phyloP scores from a whole-genome alignment of 202 grass and related monocot species.

The Setaria italica region DNA sequence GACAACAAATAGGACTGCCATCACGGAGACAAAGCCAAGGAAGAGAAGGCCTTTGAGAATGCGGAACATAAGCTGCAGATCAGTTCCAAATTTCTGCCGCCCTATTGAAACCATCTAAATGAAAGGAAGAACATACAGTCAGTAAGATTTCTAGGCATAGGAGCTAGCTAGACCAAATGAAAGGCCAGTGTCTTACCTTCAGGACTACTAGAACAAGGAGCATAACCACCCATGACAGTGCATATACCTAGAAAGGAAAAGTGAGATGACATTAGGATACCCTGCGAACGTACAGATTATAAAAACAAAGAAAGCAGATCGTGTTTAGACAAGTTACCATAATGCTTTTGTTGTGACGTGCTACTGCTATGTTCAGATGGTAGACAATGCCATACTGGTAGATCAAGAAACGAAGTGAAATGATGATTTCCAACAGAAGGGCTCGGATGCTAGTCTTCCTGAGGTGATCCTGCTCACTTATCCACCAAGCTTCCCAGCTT shows the following conservation, averaged over 20 bases:
- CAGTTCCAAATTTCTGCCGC: slow-evolving; percentile 77
- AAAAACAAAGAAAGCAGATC: slow-evolving; percentile 27
- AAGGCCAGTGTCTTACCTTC: slow-evolving; percentile 62
- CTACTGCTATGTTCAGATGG: slow-evolving; percentile 87
- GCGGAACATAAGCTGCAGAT: slow-evolving; percentile 94
- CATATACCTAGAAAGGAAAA: slow-evolving; percentile 80
- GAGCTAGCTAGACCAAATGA: slow-evolving; percentile 24
- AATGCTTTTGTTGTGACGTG: slow-evolving; percentile 66
- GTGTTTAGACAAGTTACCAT: slow-evolving; percentile 62
- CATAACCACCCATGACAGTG: slow-evolving; percentile 96
- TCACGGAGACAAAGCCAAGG: slow-evolving; percentile 85
- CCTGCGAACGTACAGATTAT: slow-evolving; percentile 7
- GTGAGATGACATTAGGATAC: slow-evolving; percentile 21
- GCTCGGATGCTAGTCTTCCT: slow-evolving; percentile 77
- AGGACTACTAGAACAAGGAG: slow-evolving; percentile 77
- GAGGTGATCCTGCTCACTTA: slow-evolving; percentile 81
- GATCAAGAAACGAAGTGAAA: slow-evolving; percentile 92
- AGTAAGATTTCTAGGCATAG: slow-evolving; percentile 7
- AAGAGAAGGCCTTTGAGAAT: slow-evolving; percentile 96
- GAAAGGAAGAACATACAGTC: slow-evolving; percentile 31
- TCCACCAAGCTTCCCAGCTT: slow-evolving; percentile 99
- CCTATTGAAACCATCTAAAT: slow-evolving; percentile 93
- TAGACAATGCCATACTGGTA: slow-evolving; percentile 99
- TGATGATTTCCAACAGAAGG: slow-evolving; percentile 82
- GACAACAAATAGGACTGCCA: slow-evolving; percentile 85